These are phyloP conservation scores for Mucor sp. DNA, from an alignment of 371 early-diverging fungal genomes.

Conservation along the genomic window DNA sequence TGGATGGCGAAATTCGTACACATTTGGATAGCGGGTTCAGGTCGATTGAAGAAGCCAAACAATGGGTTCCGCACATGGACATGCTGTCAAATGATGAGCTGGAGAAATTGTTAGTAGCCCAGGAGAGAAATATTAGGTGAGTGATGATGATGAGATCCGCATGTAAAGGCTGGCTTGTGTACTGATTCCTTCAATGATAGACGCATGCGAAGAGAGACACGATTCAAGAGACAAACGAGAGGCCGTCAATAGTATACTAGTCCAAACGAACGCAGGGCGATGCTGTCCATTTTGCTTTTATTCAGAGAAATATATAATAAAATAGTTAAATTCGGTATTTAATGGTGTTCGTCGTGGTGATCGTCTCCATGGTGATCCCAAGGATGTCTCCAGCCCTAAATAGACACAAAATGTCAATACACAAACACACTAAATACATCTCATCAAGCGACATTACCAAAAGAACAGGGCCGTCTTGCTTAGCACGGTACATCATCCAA, in stretches of 20 bases:
- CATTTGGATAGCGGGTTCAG: slow-evolving; percentile 64
- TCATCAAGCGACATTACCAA: slow-evolving; percentile 51
- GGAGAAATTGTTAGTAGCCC: slow-evolving; percentile 76
- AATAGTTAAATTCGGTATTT: slow-evolving; percentile 5
- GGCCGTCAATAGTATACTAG: slow-evolving; percentile 17
- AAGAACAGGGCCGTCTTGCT: slow-evolving; percentile 77
- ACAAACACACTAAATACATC: not conserved
- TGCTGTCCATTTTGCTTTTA: not conserved
- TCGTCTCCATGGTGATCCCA: slow-evolving; percentile 69
- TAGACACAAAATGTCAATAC: not conserved
- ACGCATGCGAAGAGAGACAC: slow-evolving; percentile 40
- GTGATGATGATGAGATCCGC: not conserved
- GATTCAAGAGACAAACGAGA: slow-evolving; percentile 29
- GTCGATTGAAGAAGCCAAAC: slow-evolving; percentile 64
- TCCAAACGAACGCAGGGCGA: not conserved
- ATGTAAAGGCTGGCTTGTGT: not conserved
- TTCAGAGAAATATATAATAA: not conserved
- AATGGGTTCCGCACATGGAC: slow-evolving; percentile 84
- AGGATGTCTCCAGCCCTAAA: slow-evolving; percentile 69
- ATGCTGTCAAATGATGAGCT: slow-evolving; percentile 79
- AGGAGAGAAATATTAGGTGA: slow-evolving; percentile 79
- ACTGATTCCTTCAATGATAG: slow-evolving; percentile 6
- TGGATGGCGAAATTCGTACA: slow-evolving; percentile 45
- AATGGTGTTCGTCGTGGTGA: slow-evolving; percentile 54
- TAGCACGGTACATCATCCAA: slow-evolving; percentile 87